These are phyloP conservation scores for Leishmania mexicana DNA, from an alignment of 208 protist species.

Conservation along the genomic window DNA sequence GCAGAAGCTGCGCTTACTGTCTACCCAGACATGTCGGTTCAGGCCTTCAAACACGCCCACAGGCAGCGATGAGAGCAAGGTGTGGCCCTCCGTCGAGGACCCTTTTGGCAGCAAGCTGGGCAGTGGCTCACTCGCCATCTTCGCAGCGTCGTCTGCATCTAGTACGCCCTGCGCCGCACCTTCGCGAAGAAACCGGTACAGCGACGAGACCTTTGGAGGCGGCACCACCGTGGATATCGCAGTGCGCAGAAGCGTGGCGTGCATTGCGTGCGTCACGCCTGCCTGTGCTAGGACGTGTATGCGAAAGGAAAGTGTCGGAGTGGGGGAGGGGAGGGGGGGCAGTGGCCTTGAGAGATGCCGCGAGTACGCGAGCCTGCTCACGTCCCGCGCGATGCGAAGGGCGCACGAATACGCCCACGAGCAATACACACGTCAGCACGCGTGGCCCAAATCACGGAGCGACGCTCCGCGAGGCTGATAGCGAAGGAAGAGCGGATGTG, in stretches of 20 bases:
- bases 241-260: not conserved
- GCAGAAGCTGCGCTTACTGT: slow-evolving; percentile 65
- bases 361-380: not conserved
- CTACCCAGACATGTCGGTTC: slow-evolving; percentile 83
- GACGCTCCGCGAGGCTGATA: not conserved
- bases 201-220: not conserved
- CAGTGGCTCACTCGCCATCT: not conserved
- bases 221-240: not conserved
- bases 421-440: not conserved
- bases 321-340: no score
- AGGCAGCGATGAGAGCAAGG: slow-evolving; percentile 21
- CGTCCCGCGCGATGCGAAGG: not conserved
- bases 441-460: not conserved
- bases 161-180: not conserved
- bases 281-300: not conserved
- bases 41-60: slow-evolving; percentile 73
- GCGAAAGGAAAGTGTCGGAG: not conserved
- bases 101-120: slow-evolving; percentile 24
- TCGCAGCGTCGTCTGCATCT: not conserved
- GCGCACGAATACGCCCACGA: not conserved
- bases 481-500: not conserved
- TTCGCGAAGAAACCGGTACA: slow-evolving; percentile 11
- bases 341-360: not conserved
- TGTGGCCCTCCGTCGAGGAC: slow-evolving; percentile 34
- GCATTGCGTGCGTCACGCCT: not conserved